phyloP scores from a whole-genome alignment of 495 filamentous ascomycete genomes.

The Cetradonia linearis region DNA sequence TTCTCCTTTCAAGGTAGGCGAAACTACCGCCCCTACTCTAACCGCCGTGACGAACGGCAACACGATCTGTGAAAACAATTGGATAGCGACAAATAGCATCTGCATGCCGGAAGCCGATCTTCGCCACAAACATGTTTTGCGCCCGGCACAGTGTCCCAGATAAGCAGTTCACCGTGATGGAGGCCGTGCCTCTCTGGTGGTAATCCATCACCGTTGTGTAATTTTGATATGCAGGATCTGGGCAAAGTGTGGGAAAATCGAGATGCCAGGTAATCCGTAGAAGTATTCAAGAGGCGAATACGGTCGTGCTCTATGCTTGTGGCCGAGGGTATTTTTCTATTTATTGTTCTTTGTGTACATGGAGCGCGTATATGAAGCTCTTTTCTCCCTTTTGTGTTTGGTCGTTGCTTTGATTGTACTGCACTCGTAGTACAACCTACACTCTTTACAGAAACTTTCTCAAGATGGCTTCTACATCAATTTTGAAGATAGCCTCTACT shows the following conservation, averaged over 20 bases:
- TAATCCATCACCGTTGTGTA: not conserved
- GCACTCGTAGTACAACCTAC: not conserved
- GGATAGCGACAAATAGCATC: not conserved
- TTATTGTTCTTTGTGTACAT: not conserved
- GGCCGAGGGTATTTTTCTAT: not conserved
- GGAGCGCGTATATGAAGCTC: not conserved
- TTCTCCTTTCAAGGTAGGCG: not conserved
- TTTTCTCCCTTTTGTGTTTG: not conserved
- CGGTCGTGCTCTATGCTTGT: not conserved
- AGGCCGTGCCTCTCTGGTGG: not conserved
- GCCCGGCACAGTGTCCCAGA: not conserved
- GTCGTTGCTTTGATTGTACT: not conserved
- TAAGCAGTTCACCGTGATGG: not conserved
- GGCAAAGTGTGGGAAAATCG: not conserved
- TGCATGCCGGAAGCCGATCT: not conserved
- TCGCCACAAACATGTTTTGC: not conserved
- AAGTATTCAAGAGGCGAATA: not conserved
- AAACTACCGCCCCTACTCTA: not conserved
- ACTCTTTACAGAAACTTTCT: not conserved
- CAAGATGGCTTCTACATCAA: not conserved
- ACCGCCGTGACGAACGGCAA: slow-evolving; percentile 2
- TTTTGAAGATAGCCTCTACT: not conserved
- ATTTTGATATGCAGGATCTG: not conserved
- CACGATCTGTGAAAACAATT: not conserved
- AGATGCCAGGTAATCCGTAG: not conserved